These are phyloP conservation scores for Cytospora schulzeri DNA, from an alignment of 2,329 filamentous ascomycete species.

Conservation along the genomic window DNA sequence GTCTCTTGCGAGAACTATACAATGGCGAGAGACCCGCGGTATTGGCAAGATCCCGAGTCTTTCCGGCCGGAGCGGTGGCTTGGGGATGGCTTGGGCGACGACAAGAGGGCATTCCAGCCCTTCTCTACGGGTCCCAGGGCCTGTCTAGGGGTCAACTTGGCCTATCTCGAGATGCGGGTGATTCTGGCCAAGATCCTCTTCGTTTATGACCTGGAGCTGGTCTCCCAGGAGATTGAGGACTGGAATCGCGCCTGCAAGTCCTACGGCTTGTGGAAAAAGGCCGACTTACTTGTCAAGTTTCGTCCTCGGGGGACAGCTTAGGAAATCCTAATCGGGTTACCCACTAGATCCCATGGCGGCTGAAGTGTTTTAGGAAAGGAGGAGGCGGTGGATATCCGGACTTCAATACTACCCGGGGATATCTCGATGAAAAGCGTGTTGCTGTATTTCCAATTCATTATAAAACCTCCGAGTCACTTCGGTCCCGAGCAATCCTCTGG, in stretches of 20 bases:
- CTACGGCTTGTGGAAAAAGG: conserved; percentile 22
- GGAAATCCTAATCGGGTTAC: no score
- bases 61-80: conserved; percentile 25
- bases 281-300: conserved; percentile 21
- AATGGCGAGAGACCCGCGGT: conserved; percentile 15
- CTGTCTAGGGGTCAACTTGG: conserved; percentile 31
- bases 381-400: no score
- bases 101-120: conserved; percentile 35
- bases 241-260: conserved; percentile 18
- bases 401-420: no score
- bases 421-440: no score
- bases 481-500: no score
- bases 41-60: conserved; percentile 23
- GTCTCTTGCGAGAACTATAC: conserved; percentile 19
- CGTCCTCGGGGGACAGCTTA: background rate
- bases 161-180: conserved; percentile 36
- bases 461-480: no score
- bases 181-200: conserved; percentile 35
- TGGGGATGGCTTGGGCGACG: conserved; percentile 23
- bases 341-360: no score
- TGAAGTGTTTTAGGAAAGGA: no score
- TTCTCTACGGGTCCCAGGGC: conserved; percentile 31
- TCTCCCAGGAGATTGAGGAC: conserved; percentile 17
- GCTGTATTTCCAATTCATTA: no score
- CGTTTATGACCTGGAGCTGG: conserved; percentile 32